phyloP scores from a whole-genome alignment of 768 basidiomycete species.

The Tremella yokohamensis region DNA sequence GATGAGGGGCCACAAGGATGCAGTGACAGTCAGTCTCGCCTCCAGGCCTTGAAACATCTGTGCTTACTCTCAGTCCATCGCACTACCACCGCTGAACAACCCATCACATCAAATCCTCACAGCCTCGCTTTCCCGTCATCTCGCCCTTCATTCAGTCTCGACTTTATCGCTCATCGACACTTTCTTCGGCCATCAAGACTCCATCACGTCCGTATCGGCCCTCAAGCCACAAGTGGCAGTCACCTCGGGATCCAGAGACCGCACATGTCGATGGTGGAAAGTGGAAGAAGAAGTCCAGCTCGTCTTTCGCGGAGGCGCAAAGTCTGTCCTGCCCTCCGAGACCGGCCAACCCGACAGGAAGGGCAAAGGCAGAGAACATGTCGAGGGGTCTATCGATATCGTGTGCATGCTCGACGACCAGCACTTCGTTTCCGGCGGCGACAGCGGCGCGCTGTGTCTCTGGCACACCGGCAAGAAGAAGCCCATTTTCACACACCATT shows the following conservation, averaged over 20 bases:
- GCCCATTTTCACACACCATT: slow-evolving; percentile 75
- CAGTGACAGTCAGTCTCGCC: slow-evolving; percentile 66
- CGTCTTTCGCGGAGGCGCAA: slow-evolving; percentile 92
- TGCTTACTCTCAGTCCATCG: slow-evolving; percentile 58
- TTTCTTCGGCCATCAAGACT: slow-evolving; percentile 93
- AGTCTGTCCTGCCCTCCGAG: slow-evolving; percentile 58
- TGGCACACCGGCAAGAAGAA: slow-evolving; percentile 95
- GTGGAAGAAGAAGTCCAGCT: slow-evolving; percentile 90
- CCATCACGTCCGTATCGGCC: slow-evolving; percentile 70
- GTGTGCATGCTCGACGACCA: slow-evolving; percentile 94
- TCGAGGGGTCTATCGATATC: slow-evolving; percentile 88
- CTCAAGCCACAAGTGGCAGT: slow-evolving; percentile 79
- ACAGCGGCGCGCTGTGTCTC: slow-evolving; percentile 89
- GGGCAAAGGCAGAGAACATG: slow-evolving; percentile 58
- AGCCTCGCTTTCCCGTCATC: slow-evolving; percentile 75
- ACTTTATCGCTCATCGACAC: slow-evolving; percentile 94
- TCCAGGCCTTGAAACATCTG: not conserved
- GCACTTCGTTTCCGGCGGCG: slow-evolving; percentile 88
- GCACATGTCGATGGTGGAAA: slow-evolving; percentile 93
- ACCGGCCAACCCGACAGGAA: slow-evolving; percentile 51
- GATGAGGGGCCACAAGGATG: slow-evolving; percentile 73
- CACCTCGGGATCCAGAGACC: slow-evolving; percentile 83
- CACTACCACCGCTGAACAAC: slow-evolving; percentile 72
- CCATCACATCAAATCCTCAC: slow-evolving; percentile 60
- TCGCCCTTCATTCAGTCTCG: slow-evolving; percentile 55